These are phyloP conservation scores for Citrus australasica DNA, from an alignment of 345 rosid genomes.

Conservation along the genomic window DNA sequence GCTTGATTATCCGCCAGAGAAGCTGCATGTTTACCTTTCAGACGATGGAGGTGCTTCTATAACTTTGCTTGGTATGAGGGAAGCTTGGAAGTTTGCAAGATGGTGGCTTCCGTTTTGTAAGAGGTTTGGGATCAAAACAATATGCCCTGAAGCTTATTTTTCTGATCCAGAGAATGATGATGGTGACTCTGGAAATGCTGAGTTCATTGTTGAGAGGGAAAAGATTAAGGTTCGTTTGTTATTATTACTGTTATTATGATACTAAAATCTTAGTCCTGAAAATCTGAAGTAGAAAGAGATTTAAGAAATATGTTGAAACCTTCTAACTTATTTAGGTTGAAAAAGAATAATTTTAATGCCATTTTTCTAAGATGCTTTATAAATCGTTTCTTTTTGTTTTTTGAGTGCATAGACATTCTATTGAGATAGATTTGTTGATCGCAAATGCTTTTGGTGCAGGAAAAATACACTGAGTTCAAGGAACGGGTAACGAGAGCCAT, in stretches of 20 bases:
- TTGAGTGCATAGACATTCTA: no score
- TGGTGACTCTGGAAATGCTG: not conserved
- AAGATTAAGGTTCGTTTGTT: slow-evolving; percentile 14
- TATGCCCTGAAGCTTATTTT: slow-evolving; percentile 34
- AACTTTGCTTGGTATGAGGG: slow-evolving; percentile 34
- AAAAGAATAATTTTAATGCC: not conserved
- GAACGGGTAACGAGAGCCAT: slow-evolving; percentile 8
- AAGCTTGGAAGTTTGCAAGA: slow-evolving; percentile 37
- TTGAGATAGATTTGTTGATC: not conserved
- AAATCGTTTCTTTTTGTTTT: not conserved
- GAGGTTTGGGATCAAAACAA: slow-evolving; percentile 18
- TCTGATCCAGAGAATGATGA: slow-evolving; percentile 10
- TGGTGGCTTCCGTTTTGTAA: slow-evolving; percentile 53
- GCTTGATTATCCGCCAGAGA: slow-evolving; percentile 46
- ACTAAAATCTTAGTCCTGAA: no score
- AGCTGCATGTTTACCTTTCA: slow-evolving; percentile 43
- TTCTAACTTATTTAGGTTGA: no score
- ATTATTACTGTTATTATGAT: no score
- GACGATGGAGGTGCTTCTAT: slow-evolving; percentile 42
- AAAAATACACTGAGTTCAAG: slow-evolving; percentile 24
- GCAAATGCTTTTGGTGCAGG: slow-evolving; percentile 10
- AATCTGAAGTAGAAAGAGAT: no score
- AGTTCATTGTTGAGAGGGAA: slow-evolving; percentile 7
- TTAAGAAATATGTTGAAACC: no score
- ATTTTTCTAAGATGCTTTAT: not conserved